Base-by-base conservation (phyloP, 2,329 filamentous ascomycete genomes). In the Curvularia spicifera region DNA sequence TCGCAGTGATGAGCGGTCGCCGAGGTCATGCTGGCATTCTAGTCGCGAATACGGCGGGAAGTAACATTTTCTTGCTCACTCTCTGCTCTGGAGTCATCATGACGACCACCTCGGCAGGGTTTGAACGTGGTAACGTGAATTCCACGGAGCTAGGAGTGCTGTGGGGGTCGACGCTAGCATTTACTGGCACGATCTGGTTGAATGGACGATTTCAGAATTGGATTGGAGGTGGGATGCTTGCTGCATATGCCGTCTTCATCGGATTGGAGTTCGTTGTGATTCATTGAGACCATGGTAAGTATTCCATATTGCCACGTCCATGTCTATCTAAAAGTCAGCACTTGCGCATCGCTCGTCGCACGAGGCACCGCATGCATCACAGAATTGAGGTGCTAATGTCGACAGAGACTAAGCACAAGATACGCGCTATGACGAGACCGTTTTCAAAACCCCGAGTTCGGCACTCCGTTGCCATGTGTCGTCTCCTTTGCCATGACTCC, bases 1-100 rank as follows among this genome's bases (percentile, higher is more conserved):
- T 85, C 46, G 79, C 83, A 1, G 73, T 84, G 4, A 60, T 84
- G 24, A 82, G 81, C 57, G 80, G 81, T 15, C 72, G 65, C 10
- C 77, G 79, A 13, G 82, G 81, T 4, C 79, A 84, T 18, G 67
- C 71, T 1, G 82, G 82, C 1, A 83, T 85, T 46, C 66, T 85
- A 8, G 80, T 82, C 5, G 83, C 83, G 0, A 84, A 81, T 44
- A 83, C 82, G 3, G 82, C 79, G 0, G 83, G 82, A 4, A 84
- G 82, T 60, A 85, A 85, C 57, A 82, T 85, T 33, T 86, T 85
- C 65, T 71, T 85, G 31, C 71, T 85, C 15, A 80, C 81, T 1
- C 71, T 85, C 4, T 85, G 83, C 63, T 69, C 79, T 15, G 83
- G 81, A 0, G 71, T 81, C 13, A n/a, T 46, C 28, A 46, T 46